phyloP scores from a whole-genome alignment of 352 stramenopile genomes.

The Thalassiosira hispida region DNA sequence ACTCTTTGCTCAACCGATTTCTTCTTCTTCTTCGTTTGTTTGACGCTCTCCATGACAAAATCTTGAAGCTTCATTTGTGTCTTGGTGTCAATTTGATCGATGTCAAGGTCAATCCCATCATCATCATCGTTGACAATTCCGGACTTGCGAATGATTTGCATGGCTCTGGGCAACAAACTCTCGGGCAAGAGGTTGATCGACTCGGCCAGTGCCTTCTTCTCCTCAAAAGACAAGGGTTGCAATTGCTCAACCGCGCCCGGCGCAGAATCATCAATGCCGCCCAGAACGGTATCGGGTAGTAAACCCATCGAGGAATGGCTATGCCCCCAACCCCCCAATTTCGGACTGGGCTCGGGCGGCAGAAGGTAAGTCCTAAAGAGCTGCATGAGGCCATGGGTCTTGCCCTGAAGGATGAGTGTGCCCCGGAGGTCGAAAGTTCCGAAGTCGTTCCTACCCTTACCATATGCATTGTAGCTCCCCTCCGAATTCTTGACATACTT shows the following conservation, averaged over 20 bases:
- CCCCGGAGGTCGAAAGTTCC: constrained; percentile 77
- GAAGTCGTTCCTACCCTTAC: constrained; percentile 79
- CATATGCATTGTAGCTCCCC: constrained; percentile 82
- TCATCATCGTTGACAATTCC: constrained; percentile 69
- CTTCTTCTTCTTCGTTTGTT: not conserved
- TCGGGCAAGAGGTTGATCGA: constrained; percentile 71
- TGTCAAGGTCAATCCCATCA: constrained; percentile 83
- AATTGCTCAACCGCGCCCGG: constrained; percentile 86
- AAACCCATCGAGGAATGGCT: too few relatives aligned
- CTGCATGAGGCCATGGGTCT: constrained; percentile 74
- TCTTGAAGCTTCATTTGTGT: constrained; percentile 75
- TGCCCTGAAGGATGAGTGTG: constrained; percentile 72
- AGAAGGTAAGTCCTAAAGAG: constrained; percentile 76
- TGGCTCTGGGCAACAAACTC: constrained; percentile 62
- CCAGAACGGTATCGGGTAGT: too few relatives aligned
- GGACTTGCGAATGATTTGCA: constrained; percentile 81
- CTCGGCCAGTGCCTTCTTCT: constrained; percentile 80
- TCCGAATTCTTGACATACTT: constrained; percentile 81
- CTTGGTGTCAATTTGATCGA: constrained; percentile 73
- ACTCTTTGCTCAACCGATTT: constrained; percentile 2
- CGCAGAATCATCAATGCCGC: too few relatives aligned
- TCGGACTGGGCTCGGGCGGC: not conserved
- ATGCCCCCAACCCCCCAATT: constrained; percentile 10
- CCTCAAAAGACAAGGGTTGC: constrained; percentile 75
- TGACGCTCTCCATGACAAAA: constrained; percentile 77